These are phyloP conservation scores for Raffaelea ambrosiae DNA, from an alignment of 2,329 filamentous ascomycete genomes.

Conservation along the genomic window DNA sequence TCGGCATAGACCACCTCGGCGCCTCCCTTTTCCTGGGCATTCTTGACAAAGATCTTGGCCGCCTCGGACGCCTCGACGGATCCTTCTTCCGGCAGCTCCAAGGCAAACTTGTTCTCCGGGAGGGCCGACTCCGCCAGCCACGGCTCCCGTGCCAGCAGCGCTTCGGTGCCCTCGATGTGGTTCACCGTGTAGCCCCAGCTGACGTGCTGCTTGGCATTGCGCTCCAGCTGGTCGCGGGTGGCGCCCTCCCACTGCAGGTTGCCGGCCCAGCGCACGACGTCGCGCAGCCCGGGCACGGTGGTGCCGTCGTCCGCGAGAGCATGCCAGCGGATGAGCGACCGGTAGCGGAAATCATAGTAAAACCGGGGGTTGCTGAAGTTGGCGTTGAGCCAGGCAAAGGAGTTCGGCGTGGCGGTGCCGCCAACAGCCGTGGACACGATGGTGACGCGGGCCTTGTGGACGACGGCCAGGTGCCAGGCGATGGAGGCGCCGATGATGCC, in stretches of 20 bases:
- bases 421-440: slow-evolving; percentile 19
- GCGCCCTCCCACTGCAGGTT: slow-evolving; percentile 14
- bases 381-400: slow-evolving; percentile 24
- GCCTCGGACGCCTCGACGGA: slow-evolving; percentile 20
- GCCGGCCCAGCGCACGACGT: slow-evolving; percentile 16
- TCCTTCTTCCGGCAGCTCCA: slow-evolving; percentile 16
- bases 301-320: slow-evolving; percentile 10
- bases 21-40: background rate
- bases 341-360: slow-evolving; percentile 21
- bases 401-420: slow-evolving; percentile 21
- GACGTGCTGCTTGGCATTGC: slow-evolving; percentile 13
- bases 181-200: slow-evolving; percentile 20
- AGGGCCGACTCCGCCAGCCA: slow-evolving; percentile 10
- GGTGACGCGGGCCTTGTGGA: slow-evolving; percentile 16
- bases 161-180: slow-evolving; percentile 10
- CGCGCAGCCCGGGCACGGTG: slow-evolving; percentile 15
- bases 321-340: slow-evolving; percentile 19
- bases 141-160: slow-evolving; percentile 10
- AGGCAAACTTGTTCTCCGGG: slow-evolving; percentile 14
- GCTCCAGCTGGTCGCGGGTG: slow-evolving; percentile 16
- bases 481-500: slow-evolving; percentile 21
- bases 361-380: slow-evolving; percentile 16
- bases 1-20: background rate
- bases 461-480: slow-evolving; percentile 20
- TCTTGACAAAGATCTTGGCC: slow-evolving; percentile 13